Base-by-base conservation (phyloP, 1,284 basidiomycete species). In the Puccinia horiana region DNA sequence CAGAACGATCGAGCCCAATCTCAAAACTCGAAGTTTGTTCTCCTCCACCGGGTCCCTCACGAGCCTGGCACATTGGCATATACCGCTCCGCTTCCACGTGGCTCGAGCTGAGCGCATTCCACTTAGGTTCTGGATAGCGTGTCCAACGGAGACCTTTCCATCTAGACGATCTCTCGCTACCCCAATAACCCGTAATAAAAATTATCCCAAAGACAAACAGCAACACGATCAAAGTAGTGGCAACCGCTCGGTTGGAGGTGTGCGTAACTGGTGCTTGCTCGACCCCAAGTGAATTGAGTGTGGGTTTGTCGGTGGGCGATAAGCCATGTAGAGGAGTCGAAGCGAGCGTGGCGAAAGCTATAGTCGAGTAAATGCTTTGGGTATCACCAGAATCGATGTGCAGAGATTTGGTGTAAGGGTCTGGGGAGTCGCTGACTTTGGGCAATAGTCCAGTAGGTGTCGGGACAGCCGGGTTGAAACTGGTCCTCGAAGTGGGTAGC, bases 71-170 rank as follows among this genome's bases (percentile, higher is more conserved):
- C 40, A 70, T 70, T 9, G 40, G 14, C 35, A 9, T n/a, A 77
- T 29, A 77, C n/a, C 44, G 44, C 61, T 63, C 42, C 29, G 65
- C 12, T 26, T 67, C 40, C 14, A 16, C 37, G n/a, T 29, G 44
- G 11, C 12, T 26, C 26, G 67, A 49, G 11, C 67, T 42, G 20
- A 49, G 12, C 5, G 37, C 26, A 42, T 35, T 16, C 67, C 67
- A 70, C 35, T 49, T 9, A 42, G 67, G 44, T 49, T 44, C 37
- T 44, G 40, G 40, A 42, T 67, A 1, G 26, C 76, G 54, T 47
- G 44, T 29, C 23, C 76, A 61, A 47, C 76, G 76, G 23, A 47
- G 35, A 67, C 65, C 32, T 77, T 47, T 63, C 76, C 58, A 77
- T 44, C 76, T 63, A 4, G 58, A 35, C n/a, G 44, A 67, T 65